Conservation (phyloP, 805 yeast species). For the Kuraishia cidri region DNA sequence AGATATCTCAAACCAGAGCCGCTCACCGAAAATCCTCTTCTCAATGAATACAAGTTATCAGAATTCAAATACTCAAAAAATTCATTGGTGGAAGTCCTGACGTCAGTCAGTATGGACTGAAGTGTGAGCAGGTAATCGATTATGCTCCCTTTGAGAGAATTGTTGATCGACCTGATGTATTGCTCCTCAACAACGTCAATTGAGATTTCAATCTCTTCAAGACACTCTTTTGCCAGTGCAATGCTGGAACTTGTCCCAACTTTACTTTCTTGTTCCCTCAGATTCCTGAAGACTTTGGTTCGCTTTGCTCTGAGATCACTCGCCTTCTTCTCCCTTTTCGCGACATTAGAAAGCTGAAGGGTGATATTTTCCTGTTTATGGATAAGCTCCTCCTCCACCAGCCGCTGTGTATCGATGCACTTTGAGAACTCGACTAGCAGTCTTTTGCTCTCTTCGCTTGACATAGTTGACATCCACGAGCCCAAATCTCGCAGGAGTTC, state of each 20-base stretch:
- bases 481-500: slow-evolving; percentile 29
- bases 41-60: too few species aligned
- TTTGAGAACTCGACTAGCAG: slow-evolving; percentile 30
- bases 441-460: slow-evolving; percentile 26
- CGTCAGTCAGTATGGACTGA: too few species aligned
- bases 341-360: slow-evolving; percentile 32
- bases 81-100: slow-evolving; percentile 17
- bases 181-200: slow-evolving; percentile 47
- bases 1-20: too few species aligned
- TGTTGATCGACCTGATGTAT: slow-evolving; percentile 33
- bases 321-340: slow-evolving; percentile 40
- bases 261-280: slow-evolving; percentile 33
- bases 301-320: slow-evolving; percentile 26
- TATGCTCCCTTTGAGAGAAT: slow-evolving; percentile 33
- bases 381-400: slow-evolving; percentile 22
- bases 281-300: slow-evolving; percentile 23
- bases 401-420: slow-evolving; percentile 26
- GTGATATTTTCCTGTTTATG: slow-evolving; percentile 35
- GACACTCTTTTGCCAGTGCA: slow-evolving; percentile 33
- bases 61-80: slow-evolving; percentile 16
- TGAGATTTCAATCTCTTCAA: slow-evolving; percentile 42
- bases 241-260: slow-evolving; percentile 36
- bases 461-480: slow-evolving; percentile 31
- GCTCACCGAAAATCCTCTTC: too few species aligned
- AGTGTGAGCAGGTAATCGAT: slow-evolving; percentile 29